Percentiles rank a stretch among this genome's conserved stretches.
Conservation (phyloP, 176 grass and related monocot species). For the Thalia dealbata region DNA sequence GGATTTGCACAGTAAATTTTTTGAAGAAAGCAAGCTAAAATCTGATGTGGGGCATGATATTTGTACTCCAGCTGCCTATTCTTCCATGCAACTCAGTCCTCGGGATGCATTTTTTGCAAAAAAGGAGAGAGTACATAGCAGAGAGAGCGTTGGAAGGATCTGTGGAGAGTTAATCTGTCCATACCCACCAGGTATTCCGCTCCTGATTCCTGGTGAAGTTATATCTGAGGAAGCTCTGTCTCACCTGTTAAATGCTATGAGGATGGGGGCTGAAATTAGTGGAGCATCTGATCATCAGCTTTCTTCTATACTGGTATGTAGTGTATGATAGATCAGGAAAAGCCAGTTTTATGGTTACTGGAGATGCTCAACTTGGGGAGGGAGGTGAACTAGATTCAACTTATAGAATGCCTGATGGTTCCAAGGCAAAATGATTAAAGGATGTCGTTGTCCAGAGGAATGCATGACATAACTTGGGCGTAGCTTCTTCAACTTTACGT, state of each 20-base stretch:
- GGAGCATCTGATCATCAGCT: conserved; percentile 55
- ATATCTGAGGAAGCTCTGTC: conserved; percentile 45
- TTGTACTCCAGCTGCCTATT: conserved; percentile 24
- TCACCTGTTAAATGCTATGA: conserved; percentile 40
- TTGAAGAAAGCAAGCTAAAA: conserved; percentile 16
- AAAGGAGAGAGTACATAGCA: conserved; percentile 42
- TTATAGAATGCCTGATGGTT: too few species aligned
- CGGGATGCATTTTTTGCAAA: conserved; percentile 71
- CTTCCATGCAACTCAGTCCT: conserved; percentile 41
- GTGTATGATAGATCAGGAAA: conserved; percentile 15
- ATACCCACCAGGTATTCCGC: conserved; percentile 73
- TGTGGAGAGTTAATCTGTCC: conserved; percentile 80
- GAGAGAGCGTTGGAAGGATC: conserved; percentile 61
- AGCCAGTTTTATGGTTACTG: neutral
- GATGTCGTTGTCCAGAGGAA: too few species aligned
- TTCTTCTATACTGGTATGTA: conserved; percentile 54
- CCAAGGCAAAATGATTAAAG: too few species aligned
- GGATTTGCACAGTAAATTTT: conserved; percentile 43
- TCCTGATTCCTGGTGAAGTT: conserved; percentile 69
- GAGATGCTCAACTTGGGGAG: too few species aligned
- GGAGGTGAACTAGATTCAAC: too few species aligned
- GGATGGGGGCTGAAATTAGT: conserved; percentile 47
- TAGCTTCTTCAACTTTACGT: too few species aligned
- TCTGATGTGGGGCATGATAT: conserved; percentile 1
- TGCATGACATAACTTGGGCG: too few species aligned